Percentiles rank a stretch among this genome's conserved stretches.
phyloP scores from a whole-genome alignment of 345 rosid species.

The Punica granatum region DNA sequence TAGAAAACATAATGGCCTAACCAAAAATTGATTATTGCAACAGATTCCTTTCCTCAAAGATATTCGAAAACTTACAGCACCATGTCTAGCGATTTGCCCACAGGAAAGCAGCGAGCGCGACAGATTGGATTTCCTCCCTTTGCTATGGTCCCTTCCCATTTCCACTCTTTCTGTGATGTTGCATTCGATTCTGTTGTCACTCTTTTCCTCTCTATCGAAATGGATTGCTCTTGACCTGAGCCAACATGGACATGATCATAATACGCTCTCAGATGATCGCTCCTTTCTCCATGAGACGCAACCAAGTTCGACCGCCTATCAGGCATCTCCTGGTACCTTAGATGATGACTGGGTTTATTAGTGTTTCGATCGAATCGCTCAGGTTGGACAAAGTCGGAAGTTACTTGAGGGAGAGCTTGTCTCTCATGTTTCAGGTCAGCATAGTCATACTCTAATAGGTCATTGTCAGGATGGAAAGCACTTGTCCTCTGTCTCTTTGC shows the following conservation, averaged over 20 bases:
- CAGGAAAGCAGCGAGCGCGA: conserved; percentile 88
- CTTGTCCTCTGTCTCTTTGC: conserved; percentile 61
- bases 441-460: conserved; percentile 56
- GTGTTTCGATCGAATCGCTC: conserved; percentile 33
- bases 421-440: conserved; percentile 55
- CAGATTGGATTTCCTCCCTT: conserved; percentile 93
- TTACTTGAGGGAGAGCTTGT: conserved; percentile 30
- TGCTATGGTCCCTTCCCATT: conserved; percentile 97
- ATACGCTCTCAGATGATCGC: conserved; percentile 29
- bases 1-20: too few species aligned
- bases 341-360: conserved; percentile 22
- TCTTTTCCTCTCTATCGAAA: conserved; percentile 47
- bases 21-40: not conserved
- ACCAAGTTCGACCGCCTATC: conserved; percentile 28
- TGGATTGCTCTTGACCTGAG: conserved; percentile 31
- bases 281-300: conserved; percentile 36
- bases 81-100: conserved; percentile 75
- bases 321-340: conserved; percentile 39
- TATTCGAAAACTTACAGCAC: conserved; percentile 54
- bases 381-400: conserved; percentile 45
- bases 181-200: conserved; percentile 44
- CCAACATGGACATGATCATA: conserved; percentile 42
- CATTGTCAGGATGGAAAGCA: conserved; percentile 53
- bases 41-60: not conserved
- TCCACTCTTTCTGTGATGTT: conserved; percentile 70